Conservation (phyloP, 1,284 basidiomycete species). For the Meripilus lineatus region DNA sequence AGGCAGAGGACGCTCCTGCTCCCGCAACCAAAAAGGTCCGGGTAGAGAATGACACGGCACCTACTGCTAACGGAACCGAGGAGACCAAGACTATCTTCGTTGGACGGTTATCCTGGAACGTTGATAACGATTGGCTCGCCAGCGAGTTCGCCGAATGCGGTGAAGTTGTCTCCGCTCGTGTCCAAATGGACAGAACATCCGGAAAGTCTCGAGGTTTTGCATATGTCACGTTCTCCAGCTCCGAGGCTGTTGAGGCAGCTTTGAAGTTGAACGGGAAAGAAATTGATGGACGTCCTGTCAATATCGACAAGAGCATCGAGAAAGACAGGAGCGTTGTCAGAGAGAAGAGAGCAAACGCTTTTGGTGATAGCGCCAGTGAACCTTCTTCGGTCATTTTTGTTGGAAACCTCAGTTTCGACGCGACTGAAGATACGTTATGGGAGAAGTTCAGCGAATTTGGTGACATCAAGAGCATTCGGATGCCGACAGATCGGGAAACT, state of each 20-base stretch:
- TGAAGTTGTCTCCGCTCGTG: slow-evolving; percentile 82
- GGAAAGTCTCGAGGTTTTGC: slow-evolving; percentile 91
- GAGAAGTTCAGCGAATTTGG: slow-evolving; percentile 90
- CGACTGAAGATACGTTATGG: slow-evolving; percentile 87
- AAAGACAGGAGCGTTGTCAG: slow-evolving; percentile 48
- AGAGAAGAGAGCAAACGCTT: slow-evolving; percentile 75
- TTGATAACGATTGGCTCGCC: slow-evolving; percentile 95
- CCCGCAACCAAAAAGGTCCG: slow-evolving; percentile 82
- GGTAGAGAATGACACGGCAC: slow-evolving; percentile 52
- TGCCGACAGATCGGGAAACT: slow-evolving; percentile 92
- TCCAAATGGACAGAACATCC: slow-evolving; percentile 88
- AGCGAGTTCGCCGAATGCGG: slow-evolving; percentile 90
- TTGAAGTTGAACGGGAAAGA: slow-evolving; percentile 76
- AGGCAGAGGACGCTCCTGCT: slow-evolving; percentile 65
- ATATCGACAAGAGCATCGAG: slow-evolving; percentile 77
- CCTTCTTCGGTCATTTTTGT: slow-evolving; percentile 84
- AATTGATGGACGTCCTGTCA: slow-evolving; percentile 88
- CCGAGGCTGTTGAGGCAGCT: slow-evolving; percentile 75
- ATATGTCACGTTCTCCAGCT: slow-evolving; percentile 87
- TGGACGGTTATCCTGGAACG: slow-evolving; percentile 93
- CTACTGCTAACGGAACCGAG: slow-evolving; percentile 39
- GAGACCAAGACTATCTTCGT: slow-evolving; percentile 84
- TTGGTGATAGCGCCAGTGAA: slow-evolving; percentile 67
- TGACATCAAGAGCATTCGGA: slow-evolving; percentile 82
- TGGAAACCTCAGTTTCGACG: slow-evolving; percentile 84